These are phyloP conservation scores for Ocimum tenuiflorum DNA, from an alignment of 257 asterid genomes.

Conservation along the genomic window DNA sequence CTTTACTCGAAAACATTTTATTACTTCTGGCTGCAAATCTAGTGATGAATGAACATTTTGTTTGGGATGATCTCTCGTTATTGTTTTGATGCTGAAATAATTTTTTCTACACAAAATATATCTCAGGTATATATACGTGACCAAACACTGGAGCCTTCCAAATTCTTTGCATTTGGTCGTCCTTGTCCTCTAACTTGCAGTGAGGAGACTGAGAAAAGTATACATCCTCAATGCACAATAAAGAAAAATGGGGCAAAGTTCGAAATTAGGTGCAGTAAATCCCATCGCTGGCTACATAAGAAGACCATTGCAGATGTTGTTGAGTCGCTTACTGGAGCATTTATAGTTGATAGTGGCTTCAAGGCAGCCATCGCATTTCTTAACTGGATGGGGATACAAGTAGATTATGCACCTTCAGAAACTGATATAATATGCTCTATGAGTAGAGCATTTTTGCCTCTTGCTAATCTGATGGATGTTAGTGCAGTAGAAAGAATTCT, in stretches of 20 bases:
- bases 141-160: constrained; percentile 61
- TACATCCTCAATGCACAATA: constrained; percentile 39
- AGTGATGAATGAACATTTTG: not conserved
- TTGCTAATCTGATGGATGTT: constrained; percentile 46
- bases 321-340: constrained; percentile 89
- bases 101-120: constrained; percentile 1
- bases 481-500: constrained; percentile 44
- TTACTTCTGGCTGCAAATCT: not conserved
- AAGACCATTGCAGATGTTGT: constrained; percentile 87
- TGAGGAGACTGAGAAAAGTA: constrained; percentile 41
- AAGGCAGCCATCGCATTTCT: constrained; percentile 82
- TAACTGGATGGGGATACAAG: constrained; percentile 71
- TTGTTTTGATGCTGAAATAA: constrained; percentile 7
- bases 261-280: constrained; percentile 67
- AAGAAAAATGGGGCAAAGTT: constrained; percentile 27
- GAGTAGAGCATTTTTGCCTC: constrained; percentile 53
- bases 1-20: not conserved
- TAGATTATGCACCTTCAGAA: constrained; percentile 43
- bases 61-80: not conserved
- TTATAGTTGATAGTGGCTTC: constrained; percentile 80
- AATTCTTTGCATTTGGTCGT: constrained; percentile 68
- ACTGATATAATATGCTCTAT: constrained; percentile 40
- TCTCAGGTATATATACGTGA: constrained; percentile 86
- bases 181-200: constrained; percentile 62
- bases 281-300: constrained; percentile 77